Evolutionary conservation across 306 rosid species (phyloP), one percentile per base, ranked within the genome.

Genomic region (Castanea crenata): DNA sequence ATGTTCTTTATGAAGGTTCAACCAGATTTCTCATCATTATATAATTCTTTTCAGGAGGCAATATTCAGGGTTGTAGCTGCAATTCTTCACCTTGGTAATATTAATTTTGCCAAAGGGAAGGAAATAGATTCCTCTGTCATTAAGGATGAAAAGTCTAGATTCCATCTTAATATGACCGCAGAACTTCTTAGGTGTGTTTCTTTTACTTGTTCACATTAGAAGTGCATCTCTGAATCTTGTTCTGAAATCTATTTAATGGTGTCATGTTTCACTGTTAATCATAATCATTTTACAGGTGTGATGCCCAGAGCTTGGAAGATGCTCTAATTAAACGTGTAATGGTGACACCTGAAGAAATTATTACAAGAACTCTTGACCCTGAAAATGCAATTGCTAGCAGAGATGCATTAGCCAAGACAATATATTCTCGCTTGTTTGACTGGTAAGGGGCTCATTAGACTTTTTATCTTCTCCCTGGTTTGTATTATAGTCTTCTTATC

Each of bases 341-440:
- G 99, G 97, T 94, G 79, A 94, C 99, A 2, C 99, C 99, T 14
- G 99, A 94, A 88, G 99, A 94, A 78, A 78, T 94, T 84, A 94
- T 94, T 74, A 94, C 99, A 78, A 91, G 99, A 85, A 94, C 99
- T 73, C 99, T 94, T 74, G 99, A 94, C 85, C 99, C 97, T 74
- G 86, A 87, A 75, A 91, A 95, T 87, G 99, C 99, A 81, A 3
- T 91, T 77, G 85, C 85, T 81, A 94, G 99, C 91, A 88, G 95
- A 89, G 99, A 94, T 87, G 99, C 97, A 79, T 83, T 94, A 16
- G 97, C 99, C 63, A 94, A 94, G 84, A 94, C 99, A 27, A n/a
- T 94, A 68, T 94, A 94, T 86, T 94, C 97, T 3, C 95, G 99
- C 63, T 89, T 94, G 80, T 94, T 94, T 92, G 97, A 94, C 64